Percentiles rank a stretch among this genome's conserved stretches.
These are phyloP conservation scores for Globisporangium middletonii DNA, from an alignment of 352 stramenopile genomes.

Conservation along the genomic window DNA sequence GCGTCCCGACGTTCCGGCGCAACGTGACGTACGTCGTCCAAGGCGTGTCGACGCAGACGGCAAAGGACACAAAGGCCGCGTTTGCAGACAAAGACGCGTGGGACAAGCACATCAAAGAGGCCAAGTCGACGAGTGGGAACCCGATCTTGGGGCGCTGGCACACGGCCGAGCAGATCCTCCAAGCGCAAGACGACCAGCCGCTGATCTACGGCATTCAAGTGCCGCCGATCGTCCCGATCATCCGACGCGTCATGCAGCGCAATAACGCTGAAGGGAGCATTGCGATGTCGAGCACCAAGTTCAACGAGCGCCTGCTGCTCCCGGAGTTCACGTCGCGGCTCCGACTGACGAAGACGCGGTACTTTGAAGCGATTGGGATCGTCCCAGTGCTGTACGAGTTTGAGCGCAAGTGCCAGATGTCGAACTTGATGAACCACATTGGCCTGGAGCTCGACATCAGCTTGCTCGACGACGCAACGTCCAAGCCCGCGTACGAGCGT, in stretches of 20 bases:
- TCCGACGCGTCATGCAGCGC: slow-evolving; percentile 77
- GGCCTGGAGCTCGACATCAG: slow-evolving; percentile 67
- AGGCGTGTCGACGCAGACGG: slow-evolving; percentile 28
- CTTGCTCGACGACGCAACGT: slow-evolving; percentile 76
- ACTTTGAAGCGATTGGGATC: slow-evolving; percentile 77
- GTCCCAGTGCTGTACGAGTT: slow-evolving; percentile 85
- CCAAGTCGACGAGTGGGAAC: slow-evolving; percentile 59
- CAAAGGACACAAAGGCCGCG: slow-evolving; percentile 36
- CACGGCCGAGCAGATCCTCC: slow-evolving; percentile 47
- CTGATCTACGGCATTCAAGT: slow-evolving; percentile 69
- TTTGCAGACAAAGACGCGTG: slow-evolving; percentile 45
- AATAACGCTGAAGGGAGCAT: slow-evolving; percentile 58
- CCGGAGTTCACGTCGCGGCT: slow-evolving; percentile 67
- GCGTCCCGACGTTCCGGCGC: slow-evolving; percentile 53
- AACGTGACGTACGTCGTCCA: slow-evolving; percentile 74
- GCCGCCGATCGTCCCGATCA: slow-evolving; percentile 72
- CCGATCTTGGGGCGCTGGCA: slow-evolving; percentile 79
- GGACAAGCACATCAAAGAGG: slow-evolving; percentile 48
- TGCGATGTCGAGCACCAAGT: slow-evolving; percentile 48
- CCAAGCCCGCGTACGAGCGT: slow-evolving; percentile 79
- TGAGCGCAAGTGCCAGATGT: slow-evolving; percentile 86
- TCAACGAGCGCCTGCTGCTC: slow-evolving; percentile 74
- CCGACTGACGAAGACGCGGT: slow-evolving; percentile 56
- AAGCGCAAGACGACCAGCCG: slow-evolving; percentile 48
- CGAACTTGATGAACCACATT: slow-evolving; percentile 76